Evolutionary conservation across 164 flowering plant species (phyloP).

Genomic region (Vitis rupestris): DNA sequence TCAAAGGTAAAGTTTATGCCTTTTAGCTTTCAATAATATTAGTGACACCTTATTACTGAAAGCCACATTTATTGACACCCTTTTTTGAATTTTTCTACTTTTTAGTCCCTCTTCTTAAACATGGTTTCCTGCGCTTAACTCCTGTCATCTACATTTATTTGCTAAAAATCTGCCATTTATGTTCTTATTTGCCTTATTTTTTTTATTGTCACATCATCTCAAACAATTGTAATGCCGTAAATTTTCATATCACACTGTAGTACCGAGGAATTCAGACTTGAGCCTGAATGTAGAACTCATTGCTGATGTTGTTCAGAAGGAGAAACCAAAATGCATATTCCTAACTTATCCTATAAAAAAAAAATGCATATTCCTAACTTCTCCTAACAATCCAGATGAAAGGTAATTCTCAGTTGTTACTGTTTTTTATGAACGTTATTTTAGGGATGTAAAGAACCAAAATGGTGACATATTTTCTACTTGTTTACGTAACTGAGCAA

Average conservation of each 20-base stretch:
- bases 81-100: background rate
- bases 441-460: background rate
- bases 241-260: constrained; percentile 36
- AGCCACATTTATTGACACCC: too few relatives aligned
- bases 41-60: too few relatives aligned
- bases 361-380: constrained; percentile 89
- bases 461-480: background rate
- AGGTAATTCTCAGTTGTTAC: constrained; percentile 43
- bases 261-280: constrained; percentile 81
- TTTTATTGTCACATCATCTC: background rate
- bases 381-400: constrained; percentile 99
- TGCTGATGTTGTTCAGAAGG: constrained; percentile 56
- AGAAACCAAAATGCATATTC: constrained; percentile 91
- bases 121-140: too few relatives aligned
- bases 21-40: background rate
- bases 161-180: background rate
- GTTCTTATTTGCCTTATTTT: background rate
- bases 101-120: background rate
- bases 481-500: background rate
- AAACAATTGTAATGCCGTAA: background rate
- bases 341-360: constrained; percentile 76
- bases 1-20: constrained; percentile 55
- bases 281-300: constrained; percentile 75
- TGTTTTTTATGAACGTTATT: background rate
- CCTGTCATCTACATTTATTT: background rate